Percentiles rank a stretch among this genome's conserved stretches.
Evolutionary conservation across 2,329 filamentous ascomycete genomes (phyloP).

Genomic region (Thielaviopsis cerberus): DNA sequence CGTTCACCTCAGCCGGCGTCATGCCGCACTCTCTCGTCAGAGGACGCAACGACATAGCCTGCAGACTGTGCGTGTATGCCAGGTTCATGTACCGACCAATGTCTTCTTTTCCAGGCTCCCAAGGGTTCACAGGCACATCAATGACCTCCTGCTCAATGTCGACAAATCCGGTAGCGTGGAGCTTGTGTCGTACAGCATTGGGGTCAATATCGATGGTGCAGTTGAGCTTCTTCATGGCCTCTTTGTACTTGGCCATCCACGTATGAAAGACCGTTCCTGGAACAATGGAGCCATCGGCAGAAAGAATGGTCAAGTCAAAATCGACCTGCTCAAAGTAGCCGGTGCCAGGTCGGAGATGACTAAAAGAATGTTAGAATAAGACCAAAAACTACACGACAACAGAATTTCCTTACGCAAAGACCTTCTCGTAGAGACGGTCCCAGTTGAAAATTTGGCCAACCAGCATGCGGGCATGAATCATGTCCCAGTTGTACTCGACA

Average conservation of each 20-base stretch:
- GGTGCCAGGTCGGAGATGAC: constrained; percentile 55
- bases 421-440: constrained; percentile 53
- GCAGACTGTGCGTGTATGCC: constrained; percentile 52
- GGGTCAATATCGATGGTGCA: constrained; percentile 44
- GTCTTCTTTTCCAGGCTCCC: constrained; percentile 45
- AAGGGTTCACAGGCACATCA: constrained; percentile 54
- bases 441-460: constrained; percentile 62
- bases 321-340: constrained; percentile 78
- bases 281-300: constrained; percentile 45
- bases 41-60: constrained; percentile 55
- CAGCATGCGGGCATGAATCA: constrained; percentile 68
- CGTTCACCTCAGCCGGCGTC: constrained; percentile 40
- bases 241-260: constrained; percentile 53
- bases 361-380: constrained; percentile 17
- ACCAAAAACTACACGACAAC: background rate
- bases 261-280: constrained; percentile 36
- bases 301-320: constrained; percentile 62
- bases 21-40: constrained; percentile 35
- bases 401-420: constrained; percentile 36
- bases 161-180: constrained; percentile 57
- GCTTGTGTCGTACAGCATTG: constrained; percentile 19
- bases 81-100: constrained; percentile 73
- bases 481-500: constrained; percentile 43
- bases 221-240: constrained; percentile 46
- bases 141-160: constrained; percentile 57